phyloP scores from a whole-genome alignment of 164 flowering plant genomes.

The Amborella trichopoda region DNA sequence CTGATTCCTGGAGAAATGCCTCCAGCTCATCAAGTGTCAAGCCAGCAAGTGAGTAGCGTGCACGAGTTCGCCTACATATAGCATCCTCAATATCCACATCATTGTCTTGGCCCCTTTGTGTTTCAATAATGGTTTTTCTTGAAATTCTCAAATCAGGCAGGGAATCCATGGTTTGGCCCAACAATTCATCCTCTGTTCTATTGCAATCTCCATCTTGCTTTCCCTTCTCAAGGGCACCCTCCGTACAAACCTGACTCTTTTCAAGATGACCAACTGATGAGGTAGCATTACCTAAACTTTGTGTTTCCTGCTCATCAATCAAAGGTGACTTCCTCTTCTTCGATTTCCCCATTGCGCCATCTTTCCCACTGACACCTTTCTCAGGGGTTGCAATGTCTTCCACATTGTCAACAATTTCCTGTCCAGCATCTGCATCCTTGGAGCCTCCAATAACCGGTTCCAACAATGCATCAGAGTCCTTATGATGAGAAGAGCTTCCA shows the following conservation, averaged over 20 bases:
- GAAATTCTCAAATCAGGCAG: constrained; percentile 10
- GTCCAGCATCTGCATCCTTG: constrained; percentile 6
- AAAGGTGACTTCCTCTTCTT: constrained; percentile 14
- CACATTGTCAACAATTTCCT: constrained; percentile 4
- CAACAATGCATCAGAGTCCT: constrained; percentile 4
- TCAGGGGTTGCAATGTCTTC: no score
- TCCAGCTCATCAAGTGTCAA: constrained; percentile 91
- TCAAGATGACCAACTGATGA: constrained; percentile 10
- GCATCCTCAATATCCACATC: constrained; percentile 58
- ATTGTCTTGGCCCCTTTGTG: neutral
- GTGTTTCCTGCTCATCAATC: neutral
- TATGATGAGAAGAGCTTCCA: constrained; percentile 5
- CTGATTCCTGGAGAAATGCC: constrained; percentile 90
- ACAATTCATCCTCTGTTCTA: neutral
- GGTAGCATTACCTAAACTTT: no score
- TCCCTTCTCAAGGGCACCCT: no score
- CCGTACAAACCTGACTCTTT: constrained; percentile 3
- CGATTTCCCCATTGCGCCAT: constrained; percentile 2
- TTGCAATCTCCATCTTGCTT: constrained; percentile 9
- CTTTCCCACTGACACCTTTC: constrained; percentile 6
- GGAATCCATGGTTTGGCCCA: constrained; percentile 1
- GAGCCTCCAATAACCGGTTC: constrained; percentile 1
- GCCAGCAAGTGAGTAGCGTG: constrained; percentile 85
- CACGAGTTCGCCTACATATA: constrained; percentile 84
- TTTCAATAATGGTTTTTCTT: constrained; percentile 12